Base-by-base conservation (phyloP, 805 yeast species). In the Metschnikowia shivogae region DNA sequence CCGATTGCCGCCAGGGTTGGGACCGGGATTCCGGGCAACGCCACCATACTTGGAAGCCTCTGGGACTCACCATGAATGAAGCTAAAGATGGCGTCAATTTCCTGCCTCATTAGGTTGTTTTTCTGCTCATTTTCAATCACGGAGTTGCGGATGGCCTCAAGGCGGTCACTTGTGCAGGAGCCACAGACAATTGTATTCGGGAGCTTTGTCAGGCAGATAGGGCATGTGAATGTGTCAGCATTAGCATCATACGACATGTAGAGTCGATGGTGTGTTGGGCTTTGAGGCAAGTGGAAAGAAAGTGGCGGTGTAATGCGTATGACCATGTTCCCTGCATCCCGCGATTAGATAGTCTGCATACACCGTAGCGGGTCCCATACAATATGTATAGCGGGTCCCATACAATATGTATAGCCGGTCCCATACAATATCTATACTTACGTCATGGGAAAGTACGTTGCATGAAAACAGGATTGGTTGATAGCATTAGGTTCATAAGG, bases 11-110 rank as follows among this genome's bases (percentile, higher is more conserved):
- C 35, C 6, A 20, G n/a, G 2, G 43, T 38, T 11, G 52, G 50
- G 9, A 24, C 37, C 10, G 44, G 48, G 6, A 39, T 31, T 2
- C 34, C 24, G 12, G 27, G 10, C 9, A 7, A 34, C 34, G 9
- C 34, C 19, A 12, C 19, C 13, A 12, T 6, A 10, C 1, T 29
- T 7, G 26, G 26, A 6, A 22, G 26, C 26, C 26, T 1, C 6
- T 11, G 32, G 7, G 39, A 12, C 8, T 14, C 39, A 5, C 22
- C 13, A 13, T 30, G 14, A 30, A 39, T 26, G 10, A 13, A 19
- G 20, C 44, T 46, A 36, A 69, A 68, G 1, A 68, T 53, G 14
- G 50, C 39, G 45, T 67, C 55, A 26, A 69, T 66, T 24, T 59
- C 58, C 10, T 33, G 36, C 11, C 63, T 54, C 44, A 60, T 49